These are phyloP conservation scores for Curvularia lunata DNA, from an alignment of 2,329 filamentous ascomycete genomes.

Conservation along the genomic window DNA sequence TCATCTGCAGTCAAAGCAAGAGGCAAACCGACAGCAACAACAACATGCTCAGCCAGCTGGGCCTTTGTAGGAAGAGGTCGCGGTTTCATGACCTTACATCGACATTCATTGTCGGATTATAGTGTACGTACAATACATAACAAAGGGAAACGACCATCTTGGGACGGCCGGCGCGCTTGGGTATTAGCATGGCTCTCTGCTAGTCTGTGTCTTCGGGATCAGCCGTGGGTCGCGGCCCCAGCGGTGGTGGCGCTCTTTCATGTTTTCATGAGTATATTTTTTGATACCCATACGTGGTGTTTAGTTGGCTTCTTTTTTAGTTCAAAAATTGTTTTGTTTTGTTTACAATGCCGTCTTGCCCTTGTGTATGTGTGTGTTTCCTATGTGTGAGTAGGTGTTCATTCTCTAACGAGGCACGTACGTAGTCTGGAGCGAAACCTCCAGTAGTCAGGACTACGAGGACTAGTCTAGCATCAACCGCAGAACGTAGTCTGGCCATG, in stretches of 20 bases:
- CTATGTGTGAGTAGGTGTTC: no score
- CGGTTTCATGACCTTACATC: background rate
- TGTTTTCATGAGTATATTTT: constrained; percentile 1
- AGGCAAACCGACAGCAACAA: constrained; percentile 13
- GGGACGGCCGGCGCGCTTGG: constrained; percentile 1
- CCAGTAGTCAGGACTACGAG: no score
- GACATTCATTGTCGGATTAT: background rate
- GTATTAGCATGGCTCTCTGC: background rate
- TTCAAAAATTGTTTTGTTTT: background rate
- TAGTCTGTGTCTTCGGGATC: background rate
- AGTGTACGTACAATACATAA: no score
- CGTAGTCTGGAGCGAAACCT: no score
- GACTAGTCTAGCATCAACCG: no score
- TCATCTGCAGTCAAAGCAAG: constrained; percentile 26
- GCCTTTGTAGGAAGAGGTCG: constrained; percentile 2
- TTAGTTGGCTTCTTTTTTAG: background rate
- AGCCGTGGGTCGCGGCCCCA: background rate
- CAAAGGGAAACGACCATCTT: background rate
- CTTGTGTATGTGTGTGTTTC: background rate
- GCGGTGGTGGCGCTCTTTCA: background rate
- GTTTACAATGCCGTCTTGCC: no score
- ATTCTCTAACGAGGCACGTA: background rate
- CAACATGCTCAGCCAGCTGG: constrained; percentile 11
- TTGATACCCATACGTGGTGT: constrained; percentile 18
- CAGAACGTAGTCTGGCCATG: no score